Evolutionary conservation across 176 grass and related monocot species (phyloP).

Genomic region (Pontederia paniculata): DNA sequence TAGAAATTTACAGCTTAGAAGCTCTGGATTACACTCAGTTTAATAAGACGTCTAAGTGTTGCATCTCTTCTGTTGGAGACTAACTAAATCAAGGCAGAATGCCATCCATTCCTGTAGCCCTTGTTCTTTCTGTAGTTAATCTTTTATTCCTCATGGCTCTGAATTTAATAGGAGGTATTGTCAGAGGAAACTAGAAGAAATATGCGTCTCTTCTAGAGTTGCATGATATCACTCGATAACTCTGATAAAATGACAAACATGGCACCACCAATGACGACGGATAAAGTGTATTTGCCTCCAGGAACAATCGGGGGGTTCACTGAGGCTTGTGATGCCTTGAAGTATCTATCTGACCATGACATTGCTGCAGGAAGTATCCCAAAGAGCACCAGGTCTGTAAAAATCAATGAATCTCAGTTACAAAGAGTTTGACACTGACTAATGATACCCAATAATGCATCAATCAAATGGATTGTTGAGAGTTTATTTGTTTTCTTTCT

Average conservation of each 20-base stretch:
- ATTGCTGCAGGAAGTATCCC: conserved; percentile 82
- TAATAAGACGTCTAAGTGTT: no score
- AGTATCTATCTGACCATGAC: conserved; percentile 97
- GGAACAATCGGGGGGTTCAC: conserved; percentile 38
- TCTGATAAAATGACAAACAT: conserved; percentile 65
- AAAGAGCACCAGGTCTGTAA: conserved; percentile 74
- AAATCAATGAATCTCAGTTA: no score
- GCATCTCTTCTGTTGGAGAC: no score
- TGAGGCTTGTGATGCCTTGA: conserved; percentile 32
- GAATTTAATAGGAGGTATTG: no score
- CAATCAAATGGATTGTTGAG: neutral
- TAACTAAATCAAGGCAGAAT: no score
- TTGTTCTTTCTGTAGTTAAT: no score
- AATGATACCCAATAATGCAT: neutral
- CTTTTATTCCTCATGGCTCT: no score
- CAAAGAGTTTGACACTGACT: conserved; percentile 11
- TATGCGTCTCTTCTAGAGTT: conserved; percentile 15
- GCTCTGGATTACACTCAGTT: no score
- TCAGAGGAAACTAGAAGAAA: no score
- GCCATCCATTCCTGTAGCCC: no score
- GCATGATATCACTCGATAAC: conserved; percentile 52
- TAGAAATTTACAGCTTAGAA: no score
- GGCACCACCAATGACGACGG: conserved; percentile 43
- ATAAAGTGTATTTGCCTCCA: conserved; percentile 60
- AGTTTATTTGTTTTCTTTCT: no score